Conservation (phyloP, 169 alveolate genomes). For the Pseudocohnilembus persalinus region DNA sequence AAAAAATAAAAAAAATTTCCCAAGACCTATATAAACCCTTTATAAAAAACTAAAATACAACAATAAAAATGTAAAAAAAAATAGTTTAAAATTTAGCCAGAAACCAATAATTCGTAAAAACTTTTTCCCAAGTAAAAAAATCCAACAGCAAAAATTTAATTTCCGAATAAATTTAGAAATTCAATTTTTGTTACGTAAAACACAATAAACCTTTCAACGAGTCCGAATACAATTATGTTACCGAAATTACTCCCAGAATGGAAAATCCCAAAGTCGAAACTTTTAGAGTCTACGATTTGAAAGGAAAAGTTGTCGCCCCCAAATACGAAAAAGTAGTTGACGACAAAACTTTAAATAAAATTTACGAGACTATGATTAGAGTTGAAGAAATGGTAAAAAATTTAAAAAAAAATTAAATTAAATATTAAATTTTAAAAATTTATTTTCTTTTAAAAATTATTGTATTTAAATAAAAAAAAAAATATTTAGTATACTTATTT, state of each 20-base stretch:
- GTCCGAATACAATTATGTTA: slow-evolving; percentile 1
- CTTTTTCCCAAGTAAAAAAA: background rate
- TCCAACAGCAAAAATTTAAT: background rate
- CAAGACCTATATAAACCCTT: too few relatives aligned
- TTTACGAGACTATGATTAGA: slow-evolving; percentile 68
- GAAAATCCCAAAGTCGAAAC: slow-evolving; percentile 36
- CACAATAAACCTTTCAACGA: slow-evolving; percentile 13
- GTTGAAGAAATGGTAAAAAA: slow-evolving; percentile 36
- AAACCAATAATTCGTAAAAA: background rate
- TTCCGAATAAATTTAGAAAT: background rate
- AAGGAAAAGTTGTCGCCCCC: slow-evolving; percentile 63
- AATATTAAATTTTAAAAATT: background rate
- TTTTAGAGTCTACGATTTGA: slow-evolving; percentile 68
- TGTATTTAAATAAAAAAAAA: background rate
- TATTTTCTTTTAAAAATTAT: too few relatives aligned
- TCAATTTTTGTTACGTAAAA: slow-evolving; percentile 15
- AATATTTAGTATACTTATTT: background rate
- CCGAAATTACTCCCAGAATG: slow-evolving; percentile 3
- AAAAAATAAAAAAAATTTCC: too few relatives aligned
- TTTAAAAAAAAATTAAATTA: background rate
- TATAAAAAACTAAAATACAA: too few relatives aligned
- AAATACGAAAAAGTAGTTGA: slow-evolving; percentile 56
- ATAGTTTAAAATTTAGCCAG: background rate
- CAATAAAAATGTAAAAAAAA: background rate
- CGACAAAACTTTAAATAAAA: slow-evolving; percentile 51